Base-by-base conservation (phyloP, 305 asterid species). In the Solanum hybrid region DNA sequence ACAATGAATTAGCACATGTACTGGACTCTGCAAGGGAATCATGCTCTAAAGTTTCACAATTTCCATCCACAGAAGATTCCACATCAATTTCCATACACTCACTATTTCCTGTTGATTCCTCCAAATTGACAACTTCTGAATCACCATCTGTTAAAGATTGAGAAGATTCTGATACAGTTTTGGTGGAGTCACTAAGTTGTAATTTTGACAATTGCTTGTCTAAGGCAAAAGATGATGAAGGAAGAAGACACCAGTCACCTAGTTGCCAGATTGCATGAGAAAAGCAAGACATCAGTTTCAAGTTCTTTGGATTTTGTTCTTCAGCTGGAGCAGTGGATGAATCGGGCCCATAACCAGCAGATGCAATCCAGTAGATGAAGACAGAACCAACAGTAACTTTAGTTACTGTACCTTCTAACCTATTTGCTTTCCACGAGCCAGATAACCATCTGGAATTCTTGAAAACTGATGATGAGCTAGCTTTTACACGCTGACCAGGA, bases 201-300 rank as follows among this genome's bases (percentile, higher is more conserved):
- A 90, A 86, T 90, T 92, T 94, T 66, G 92, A 77, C 80, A 91
- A 88, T 86, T 92, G 94, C 93, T 92, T 93, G 89, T 94, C 95
- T 84, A 91, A 88, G 79, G 89, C 87, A 10, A 90, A 46, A 89
- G 88, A 88, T 79, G 94, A 88, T 31, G 96, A 91, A 51, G 96
- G 97, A 89, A 95, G 96, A 85, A 96, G 93, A 92, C 99, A 98
- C 99, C 99, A 98, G 91, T 98, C 99, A 89, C 99, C 99, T 90
- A 98, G 91, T 87, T 96, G 98, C 99, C 99, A 98, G 91, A 91
- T 95, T 88, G 98, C 94, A 94, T 97, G 99, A 7, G 95, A 93
- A 91, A 98, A 98, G 93, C 99, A 97, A 89, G 99, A 97, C 91
- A 97, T 88, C 32, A 96, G 85, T 84, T 96, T 98, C 90, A 97